phyloP scores from a whole-genome alignment of 306 rosid species.

The Prunus kanzakura region DNA sequence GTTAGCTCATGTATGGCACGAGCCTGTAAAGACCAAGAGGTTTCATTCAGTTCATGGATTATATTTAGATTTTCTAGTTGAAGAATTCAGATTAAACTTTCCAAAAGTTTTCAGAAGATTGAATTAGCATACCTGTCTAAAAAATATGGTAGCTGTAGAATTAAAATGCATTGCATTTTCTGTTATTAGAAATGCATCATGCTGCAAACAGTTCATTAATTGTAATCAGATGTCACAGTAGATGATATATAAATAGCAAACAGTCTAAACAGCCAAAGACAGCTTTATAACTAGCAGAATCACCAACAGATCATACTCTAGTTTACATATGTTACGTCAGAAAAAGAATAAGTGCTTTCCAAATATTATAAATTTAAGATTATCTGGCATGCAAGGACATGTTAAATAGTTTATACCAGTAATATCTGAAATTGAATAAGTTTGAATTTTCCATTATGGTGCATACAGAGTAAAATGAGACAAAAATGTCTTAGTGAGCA shows the following conservation, averaged over 20 bases:
- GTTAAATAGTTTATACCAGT: too few relatives aligned
- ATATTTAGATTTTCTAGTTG: neutral
- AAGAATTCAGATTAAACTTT: neutral
- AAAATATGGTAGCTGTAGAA: slow-evolving; percentile 55
- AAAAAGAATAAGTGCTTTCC: too few relatives aligned
- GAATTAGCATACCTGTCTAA: slow-evolving; percentile 54
- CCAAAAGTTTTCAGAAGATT: neutral
- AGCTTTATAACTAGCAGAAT: too few relatives aligned
- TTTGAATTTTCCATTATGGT: too few relatives aligned
- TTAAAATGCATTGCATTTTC: slow-evolving; percentile 73
- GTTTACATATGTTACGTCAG: too few relatives aligned
- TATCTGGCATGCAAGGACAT: too few relatives aligned
- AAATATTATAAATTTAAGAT: too few relatives aligned
- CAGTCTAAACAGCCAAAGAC: neutral
- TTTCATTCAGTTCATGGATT: slow-evolving; percentile 1
- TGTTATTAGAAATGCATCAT: slow-evolving; percentile 53
- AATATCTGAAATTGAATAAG: too few relatives aligned
- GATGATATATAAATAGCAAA: neutral
- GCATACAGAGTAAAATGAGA: too few relatives aligned
- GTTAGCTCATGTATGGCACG: slow-evolving; percentile 50
- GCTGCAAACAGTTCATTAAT: slow-evolving; percentile 43
- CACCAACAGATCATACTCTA: too few relatives aligned
- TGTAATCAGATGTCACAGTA: neutral
- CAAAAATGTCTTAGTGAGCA: too few relatives aligned
- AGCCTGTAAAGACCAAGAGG: slow-evolving; percentile 44